Evolutionary conservation across 2,329 filamentous ascomycete species (phyloP), one percentile per base, ranked within the genome.

Genomic region (Phaeosphaeria sp.): DNA sequence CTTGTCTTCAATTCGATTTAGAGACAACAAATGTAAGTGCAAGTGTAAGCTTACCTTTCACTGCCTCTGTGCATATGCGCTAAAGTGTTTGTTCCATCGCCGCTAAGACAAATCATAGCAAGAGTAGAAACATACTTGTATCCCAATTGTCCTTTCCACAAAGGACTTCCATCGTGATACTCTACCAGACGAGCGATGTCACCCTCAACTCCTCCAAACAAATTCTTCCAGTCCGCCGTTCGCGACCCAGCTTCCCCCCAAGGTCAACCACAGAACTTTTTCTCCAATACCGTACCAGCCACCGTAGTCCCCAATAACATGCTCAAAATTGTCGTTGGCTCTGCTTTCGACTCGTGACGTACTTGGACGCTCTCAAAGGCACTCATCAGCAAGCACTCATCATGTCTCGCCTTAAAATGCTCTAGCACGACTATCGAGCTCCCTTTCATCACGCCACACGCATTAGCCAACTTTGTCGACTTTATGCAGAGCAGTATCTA

Each of bases 401-500:
- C 23, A 10, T 42, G 47, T 49, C 50, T 64, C 44, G 54, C 55
- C 25, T 21, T 22, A 11, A 17, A 43, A 10, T 50, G 25, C 53
- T 11, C 42, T n/a, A 20, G 46, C 21, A 21, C 44, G 36, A 7
- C 51, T 5, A 7, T 52, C 17, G 13, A 23, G 1, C 46, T 66
- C 2, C 25, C 36, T n/a, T 13, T 46, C 22, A 47, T 54, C 18
- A 21, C 49, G 1, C 30, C 60, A 10, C 46, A 41, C 17, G 51
- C 50, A 39, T 68, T 68, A 36, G 52, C 63, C 10, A 62, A 67
- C 54, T 67, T 64, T 51, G 46, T 65, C 22, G 56, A 61, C 22
- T 71, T 61, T 46, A 52, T 62, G 25, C 43, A 59, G 42, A 62
- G 57, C 36, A 65, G 44, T 55, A 67, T 69, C 39, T 69, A 69